Evolutionary conservation across 768 basidiomycete genomes (phyloP).

Genomic region (Termitomyces titanicus): DNA sequence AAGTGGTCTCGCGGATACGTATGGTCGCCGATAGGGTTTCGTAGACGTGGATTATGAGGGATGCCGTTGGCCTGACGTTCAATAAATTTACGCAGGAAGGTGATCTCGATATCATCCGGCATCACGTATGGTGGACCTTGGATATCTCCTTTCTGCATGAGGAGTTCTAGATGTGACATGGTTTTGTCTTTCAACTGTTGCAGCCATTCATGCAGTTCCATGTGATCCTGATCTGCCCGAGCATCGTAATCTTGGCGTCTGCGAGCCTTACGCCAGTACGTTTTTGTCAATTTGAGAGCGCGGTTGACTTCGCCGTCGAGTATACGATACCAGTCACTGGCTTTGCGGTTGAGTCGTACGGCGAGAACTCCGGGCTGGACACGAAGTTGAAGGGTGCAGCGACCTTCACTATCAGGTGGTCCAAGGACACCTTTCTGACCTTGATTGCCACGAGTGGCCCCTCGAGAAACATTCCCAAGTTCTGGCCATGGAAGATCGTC

Average conservation of each 20-base stretch:
- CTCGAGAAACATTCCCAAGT: constrained; percentile 79
- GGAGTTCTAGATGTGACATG: constrained; percentile 81
- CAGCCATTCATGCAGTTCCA: constrained; percentile 86
- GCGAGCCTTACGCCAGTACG: constrained; percentile 80
- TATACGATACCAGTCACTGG: constrained; percentile 80
- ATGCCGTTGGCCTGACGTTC: constrained; percentile 74
- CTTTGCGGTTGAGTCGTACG: constrained; percentile 67
- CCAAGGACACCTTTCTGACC: constrained; percentile 80
- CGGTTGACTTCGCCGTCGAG: constrained; percentile 78
- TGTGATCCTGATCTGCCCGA: constrained; percentile 83
- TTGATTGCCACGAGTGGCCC: constrained; percentile 82
- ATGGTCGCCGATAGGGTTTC: constrained; percentile 42
- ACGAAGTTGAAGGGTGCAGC: constrained; percentile 72
- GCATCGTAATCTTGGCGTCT: constrained; percentile 83
- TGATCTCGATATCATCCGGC: constrained; percentile 74
- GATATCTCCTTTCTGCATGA: constrained; percentile 87
- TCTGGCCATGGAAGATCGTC: constrained; percentile 89
- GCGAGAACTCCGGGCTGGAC: constrained; percentile 82
- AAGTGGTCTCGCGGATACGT: constrained; percentile 40
- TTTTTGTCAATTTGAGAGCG: constrained; percentile 81
- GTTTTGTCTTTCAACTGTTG: constrained; percentile 87
- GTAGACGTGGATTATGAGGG: constrained; percentile 77
- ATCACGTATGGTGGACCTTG: constrained; percentile 79
- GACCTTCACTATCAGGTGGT: constrained; percentile 69
- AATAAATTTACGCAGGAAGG: constrained; percentile 79